Evolutionary conservation across 139 green algal species (phyloP), one percentile per base, ranked within the genome.

Genomic region (Edaphochlamys debaryana): DNA sequence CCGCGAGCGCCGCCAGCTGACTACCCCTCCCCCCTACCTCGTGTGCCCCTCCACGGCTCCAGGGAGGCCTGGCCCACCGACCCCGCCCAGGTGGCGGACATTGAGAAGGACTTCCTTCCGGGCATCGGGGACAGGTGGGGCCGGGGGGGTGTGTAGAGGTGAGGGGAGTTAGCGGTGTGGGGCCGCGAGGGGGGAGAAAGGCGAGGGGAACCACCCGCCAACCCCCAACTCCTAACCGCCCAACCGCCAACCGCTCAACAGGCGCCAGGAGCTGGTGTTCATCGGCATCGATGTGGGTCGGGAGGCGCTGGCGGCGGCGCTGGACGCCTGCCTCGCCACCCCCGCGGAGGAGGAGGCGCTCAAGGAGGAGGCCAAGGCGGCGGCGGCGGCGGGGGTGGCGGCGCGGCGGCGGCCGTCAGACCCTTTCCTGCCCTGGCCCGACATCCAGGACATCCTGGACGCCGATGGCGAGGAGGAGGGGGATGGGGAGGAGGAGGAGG

Each of bases 231-330:
- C 9, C n/a, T n/a, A n/a, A n/a, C n/a, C n/a, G n/a, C n/a, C n/a
- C n/a, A n/a, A n/a, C n/a, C n/a, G n/a, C n/a, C n/a, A n/a, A n/a
- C n/a, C n/a, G n/a, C n/a, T n/a, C n/a, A n/a, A 76, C 69, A 85
- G 86, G 75, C 60, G 89, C 17, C 94, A 97, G 87, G 94, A 97
- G 90, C 79, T 97, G 58, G 94, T 97, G 29, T 95, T 96, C 82
- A 97, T 96, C 52, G 94, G 94, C 50, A 88, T 90, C 25, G 82
- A 86, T 50, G 63, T 96, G 73, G 79, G 93, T 23, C 78, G 84
- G 20, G 68, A 84, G 22, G 79, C 66, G 27, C 79, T 97, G 25
- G 67, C 22, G 0, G 82, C 69, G 0, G 89, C 87, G 0, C 86
- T 97, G 74, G 88, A 97, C 22, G 73, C 68, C 23, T 97, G 94